A percentile compares a stretch with the other conserved stretches of the same genome.
Conservation (phyloP, 495 filamentous ascomycete genomes). For the Hypoxylon fragiforme region DNA sequence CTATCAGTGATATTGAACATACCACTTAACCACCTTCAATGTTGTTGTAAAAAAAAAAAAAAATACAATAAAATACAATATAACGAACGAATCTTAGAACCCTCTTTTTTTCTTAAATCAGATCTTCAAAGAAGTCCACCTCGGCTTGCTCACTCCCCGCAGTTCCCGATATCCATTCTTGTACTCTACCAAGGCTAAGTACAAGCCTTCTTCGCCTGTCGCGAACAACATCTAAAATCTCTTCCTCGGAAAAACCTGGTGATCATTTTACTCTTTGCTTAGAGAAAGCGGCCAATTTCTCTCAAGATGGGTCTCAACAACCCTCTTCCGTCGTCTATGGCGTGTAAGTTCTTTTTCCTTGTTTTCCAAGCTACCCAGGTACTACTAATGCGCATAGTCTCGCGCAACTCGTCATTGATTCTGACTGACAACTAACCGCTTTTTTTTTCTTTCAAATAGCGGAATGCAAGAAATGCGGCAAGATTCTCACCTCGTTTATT, state of each 20-base stretch:
- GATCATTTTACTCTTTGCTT: background rate
- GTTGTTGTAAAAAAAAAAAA: no score
- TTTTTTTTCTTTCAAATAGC: constrained; percentile 48
- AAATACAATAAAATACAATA: no score
- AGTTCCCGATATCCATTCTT: constrained; percentile 19
- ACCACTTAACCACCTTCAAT: no score
- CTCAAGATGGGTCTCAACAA: constrained; percentile 60
- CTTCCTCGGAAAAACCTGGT: constrained; percentile 20
- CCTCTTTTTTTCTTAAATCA: no score
- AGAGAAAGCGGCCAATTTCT: constrained; percentile 5
- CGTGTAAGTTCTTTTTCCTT: constrained; percentile 60
- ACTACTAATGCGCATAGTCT: constrained; percentile 4
- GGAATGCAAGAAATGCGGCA: constrained; percentile 88
- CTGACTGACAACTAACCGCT: constrained; percentile 5
- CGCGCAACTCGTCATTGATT: background rate
- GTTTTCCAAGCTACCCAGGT: no score
- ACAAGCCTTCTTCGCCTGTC: constrained; percentile 3
- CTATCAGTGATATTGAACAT: no score
- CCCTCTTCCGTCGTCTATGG: constrained; percentile 61
- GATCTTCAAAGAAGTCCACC: constrained; percentile 1
- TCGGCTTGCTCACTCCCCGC: constrained; percentile 7
- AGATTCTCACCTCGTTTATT: constrained; percentile 92
- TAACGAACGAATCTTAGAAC: no score
- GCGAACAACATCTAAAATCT: constrained; percentile 3
- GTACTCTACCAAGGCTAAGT: background rate